A percentile compares a stretch with the other conserved stretches of the same genome.
Evolutionary conservation across 345 rosid genomes (phyloP).

Genomic region (Triadica sebifera): DNA sequence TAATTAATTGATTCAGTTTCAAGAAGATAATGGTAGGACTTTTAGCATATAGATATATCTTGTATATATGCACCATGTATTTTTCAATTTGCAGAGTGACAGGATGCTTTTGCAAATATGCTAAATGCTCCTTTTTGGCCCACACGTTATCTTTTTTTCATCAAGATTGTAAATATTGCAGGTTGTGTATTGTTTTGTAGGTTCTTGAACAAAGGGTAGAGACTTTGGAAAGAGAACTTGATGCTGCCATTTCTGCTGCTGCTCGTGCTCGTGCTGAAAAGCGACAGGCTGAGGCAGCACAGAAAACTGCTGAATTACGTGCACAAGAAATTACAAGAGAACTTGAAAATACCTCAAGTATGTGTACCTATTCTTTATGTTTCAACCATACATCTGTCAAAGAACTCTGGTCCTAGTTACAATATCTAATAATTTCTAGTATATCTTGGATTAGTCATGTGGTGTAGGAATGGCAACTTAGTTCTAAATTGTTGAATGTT

Average conservation of each 20-base stretch:
- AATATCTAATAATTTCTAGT: background rate
- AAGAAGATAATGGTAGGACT: background rate
- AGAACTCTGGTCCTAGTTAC: background rate
- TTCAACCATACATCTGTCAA: background rate
- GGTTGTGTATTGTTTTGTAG: conserved; percentile 35
- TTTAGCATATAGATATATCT: background rate
- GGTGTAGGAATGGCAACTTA: background rate
- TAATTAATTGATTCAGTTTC: background rate
- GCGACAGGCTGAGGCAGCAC: conserved; percentile 88
- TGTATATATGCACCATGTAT: background rate
- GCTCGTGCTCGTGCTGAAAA: conserved; percentile 92
- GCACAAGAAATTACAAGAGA: conserved; percentile 76
- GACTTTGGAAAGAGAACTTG: conserved; percentile 90
- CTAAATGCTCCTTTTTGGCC: background rate
- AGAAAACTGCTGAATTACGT: conserved; percentile 78
- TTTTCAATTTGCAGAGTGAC: background rate
- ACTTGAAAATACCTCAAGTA: conserved; percentile 97
- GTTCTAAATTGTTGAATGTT: background rate
- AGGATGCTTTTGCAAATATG: background rate
- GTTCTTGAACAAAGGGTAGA: conserved; percentile 95
- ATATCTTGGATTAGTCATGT: background rate
- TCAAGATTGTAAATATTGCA: conserved; percentile 4
- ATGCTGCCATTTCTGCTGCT: conserved; percentile 94
- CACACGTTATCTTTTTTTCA: background rate
- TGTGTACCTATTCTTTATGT: background rate